Evolutionary conservation across 2,329 filamentous ascomycete genomes (phyloP).

Genomic region (Annulohypoxylon truncatum): DNA sequence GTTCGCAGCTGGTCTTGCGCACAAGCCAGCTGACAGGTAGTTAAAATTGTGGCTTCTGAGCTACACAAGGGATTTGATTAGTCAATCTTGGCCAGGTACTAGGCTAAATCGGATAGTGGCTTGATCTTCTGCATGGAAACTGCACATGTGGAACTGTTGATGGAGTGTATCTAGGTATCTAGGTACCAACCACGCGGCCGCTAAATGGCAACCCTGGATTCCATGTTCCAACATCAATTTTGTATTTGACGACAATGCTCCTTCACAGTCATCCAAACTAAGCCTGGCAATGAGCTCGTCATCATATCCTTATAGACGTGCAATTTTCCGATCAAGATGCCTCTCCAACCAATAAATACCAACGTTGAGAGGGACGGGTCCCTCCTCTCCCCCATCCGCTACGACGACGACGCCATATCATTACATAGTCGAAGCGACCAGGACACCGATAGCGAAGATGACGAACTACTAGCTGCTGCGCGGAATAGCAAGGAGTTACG

Average conservation of each 20-base stretch:
- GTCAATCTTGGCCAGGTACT: not conserved
- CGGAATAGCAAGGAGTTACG: constrained; percentile 77
- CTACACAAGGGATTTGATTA: constrained; percentile 8
- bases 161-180: not conserved
- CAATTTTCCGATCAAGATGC: constrained; percentile 41
- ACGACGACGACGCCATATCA: constrained; percentile 77
- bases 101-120: constrained; percentile 3
- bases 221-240: not conserved
- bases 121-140: constrained; percentile 3
- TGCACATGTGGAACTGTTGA: not conserved
- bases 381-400: constrained; percentile 71
- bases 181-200: not conserved
- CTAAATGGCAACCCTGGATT: constrained; percentile 6
- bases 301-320: constrained; percentile 1
- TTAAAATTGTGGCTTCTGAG: constrained; percentile 5
- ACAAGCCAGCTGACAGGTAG: constrained; percentile 18
- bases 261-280: not conserved
- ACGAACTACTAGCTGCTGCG: constrained; percentile 72
- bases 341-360: constrained; percentile 48
- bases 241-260: not conserved
- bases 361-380: constrained; percentile 51
- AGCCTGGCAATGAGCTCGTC: constrained; percentile 25
- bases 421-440: constrained; percentile 76
- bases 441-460: constrained; percentile 81
- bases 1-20: constrained; percentile 12